phyloP scores from a whole-genome alignment of 2,329 filamentous ascomycete species.

The Aspergillus aculeatus region DNA sequence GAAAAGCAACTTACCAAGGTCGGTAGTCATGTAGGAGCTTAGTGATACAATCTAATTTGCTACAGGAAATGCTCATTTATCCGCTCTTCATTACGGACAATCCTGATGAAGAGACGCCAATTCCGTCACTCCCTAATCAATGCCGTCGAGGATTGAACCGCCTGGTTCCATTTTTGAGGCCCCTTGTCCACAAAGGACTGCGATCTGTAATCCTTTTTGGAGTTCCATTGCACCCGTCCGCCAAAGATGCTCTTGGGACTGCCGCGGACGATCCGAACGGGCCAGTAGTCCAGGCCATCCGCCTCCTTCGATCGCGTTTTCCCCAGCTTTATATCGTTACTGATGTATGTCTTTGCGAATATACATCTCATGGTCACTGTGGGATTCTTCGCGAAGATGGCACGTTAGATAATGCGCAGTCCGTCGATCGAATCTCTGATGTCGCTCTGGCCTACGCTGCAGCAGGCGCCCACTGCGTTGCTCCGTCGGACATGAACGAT shows the following conservation, averaged over 20 bases:
- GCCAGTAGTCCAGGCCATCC: conserved; percentile 85
- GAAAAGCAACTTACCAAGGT: conserved; percentile 85
- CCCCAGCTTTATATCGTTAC: conserved; percentile 86
- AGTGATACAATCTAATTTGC: not conserved
- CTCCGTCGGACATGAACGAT: conserved; percentile 98
- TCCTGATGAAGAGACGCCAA: conserved; percentile 85
- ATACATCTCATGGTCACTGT: conserved; percentile 96
- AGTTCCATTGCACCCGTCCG: conserved; percentile 75
- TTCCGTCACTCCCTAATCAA: conserved; percentile 89
- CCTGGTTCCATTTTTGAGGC: conserved; percentile 77
- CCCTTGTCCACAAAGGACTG: conserved; percentile 84
- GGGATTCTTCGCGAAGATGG: conserved; percentile 93
- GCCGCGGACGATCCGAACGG: conserved; percentile 89
- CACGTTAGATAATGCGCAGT: conserved; percentile 86
- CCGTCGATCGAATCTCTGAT: conserved; percentile 90
- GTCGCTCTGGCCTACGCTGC: conserved; percentile 98
- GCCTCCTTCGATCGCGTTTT: conserved; percentile 78
- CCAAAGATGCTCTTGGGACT: conserved; percentile 89
- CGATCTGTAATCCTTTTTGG: conserved; percentile 94
- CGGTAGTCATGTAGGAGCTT: conserved; percentile 22
- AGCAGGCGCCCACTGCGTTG: conserved; percentile 93
- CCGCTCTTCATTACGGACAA: conserved; percentile 94
- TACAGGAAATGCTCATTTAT: conserved; percentile 95
- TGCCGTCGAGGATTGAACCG: conserved; percentile 84
- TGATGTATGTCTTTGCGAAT: conserved; percentile 97